These are phyloP conservation scores for Tolypocladium guangdongense DNA, from an alignment of 2,329 filamentous ascomycete species.

Conservation along the genomic window DNA sequence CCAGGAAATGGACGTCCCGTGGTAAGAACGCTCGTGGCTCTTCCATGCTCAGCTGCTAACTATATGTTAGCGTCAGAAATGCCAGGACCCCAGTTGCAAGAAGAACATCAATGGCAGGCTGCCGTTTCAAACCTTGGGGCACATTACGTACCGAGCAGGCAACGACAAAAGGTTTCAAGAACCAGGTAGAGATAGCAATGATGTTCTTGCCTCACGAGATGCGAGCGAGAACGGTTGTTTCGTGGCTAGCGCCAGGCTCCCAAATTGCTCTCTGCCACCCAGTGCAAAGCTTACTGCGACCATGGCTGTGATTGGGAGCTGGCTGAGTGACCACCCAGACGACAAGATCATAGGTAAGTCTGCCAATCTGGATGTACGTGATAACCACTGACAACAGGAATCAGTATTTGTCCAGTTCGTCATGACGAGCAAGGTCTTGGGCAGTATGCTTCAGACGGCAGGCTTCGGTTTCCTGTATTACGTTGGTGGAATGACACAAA, in stretches of 20 bases:
- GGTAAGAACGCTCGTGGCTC: too few relatives aligned
- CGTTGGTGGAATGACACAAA: conserved; percentile 12
- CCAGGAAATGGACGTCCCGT: too few relatives aligned
- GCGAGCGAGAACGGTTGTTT: conserved; percentile 11
- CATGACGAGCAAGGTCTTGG: conserved; percentile 20
- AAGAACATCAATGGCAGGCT: not conserved
- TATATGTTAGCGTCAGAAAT: not conserved
- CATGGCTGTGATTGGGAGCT: conserved; percentile 19
- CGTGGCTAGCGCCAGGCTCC: conserved; percentile 4
- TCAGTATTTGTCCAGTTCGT: conserved; percentile 27
- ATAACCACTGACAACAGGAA: rapidly evolving
- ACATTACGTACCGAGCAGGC: rapidly evolving
- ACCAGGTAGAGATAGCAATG: conserved; percentile 14
- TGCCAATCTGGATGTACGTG: rapidly evolving
- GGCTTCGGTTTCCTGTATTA: conserved; percentile 26
- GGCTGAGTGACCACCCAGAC: conserved; percentile 16
- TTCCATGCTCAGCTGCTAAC: too few relatives aligned
- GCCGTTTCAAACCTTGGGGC: not conserved
- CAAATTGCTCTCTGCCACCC: conserved; percentile 3
- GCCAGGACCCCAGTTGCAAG: not conserved
- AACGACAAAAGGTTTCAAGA: not conserved
- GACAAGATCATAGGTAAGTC: conserved; percentile 29
- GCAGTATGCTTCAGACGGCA: conserved; percentile 20
- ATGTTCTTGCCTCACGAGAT: conserved; percentile 3
- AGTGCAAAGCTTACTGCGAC: conserved; percentile 22